phyloP scores from a whole-genome alignment of 1,139 yeast genomes.

The Barnettozyma hawaiiensis region DNA sequence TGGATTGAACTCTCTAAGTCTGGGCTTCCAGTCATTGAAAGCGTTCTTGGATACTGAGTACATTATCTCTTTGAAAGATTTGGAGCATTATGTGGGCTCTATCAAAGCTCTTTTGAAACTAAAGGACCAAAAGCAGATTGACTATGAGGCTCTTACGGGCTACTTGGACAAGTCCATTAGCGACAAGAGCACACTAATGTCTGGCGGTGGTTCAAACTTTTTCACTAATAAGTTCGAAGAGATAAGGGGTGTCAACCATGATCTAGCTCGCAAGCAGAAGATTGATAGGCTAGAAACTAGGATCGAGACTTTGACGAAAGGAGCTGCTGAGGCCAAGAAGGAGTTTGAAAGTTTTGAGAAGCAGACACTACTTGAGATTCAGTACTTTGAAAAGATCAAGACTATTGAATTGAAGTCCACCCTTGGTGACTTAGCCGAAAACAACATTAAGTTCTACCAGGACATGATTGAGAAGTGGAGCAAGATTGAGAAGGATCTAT shows the following conservation, averaged over 20 bases:
- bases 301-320: slow-evolving; percentile 51
- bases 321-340: slow-evolving; percentile 59
- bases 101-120: slow-evolving; percentile 71
- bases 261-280: slow-evolving; percentile 47
- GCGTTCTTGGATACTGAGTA: slow-evolving; percentile 76
- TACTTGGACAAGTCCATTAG: slow-evolving; percentile 64
- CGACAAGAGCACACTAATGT: slow-evolving; percentile 58
- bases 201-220: slow-evolving; percentile 49
- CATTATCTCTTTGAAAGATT: slow-evolving; percentile 74
- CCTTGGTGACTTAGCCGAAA: slow-evolving; percentile 64
- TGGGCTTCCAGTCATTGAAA: slow-evolving; percentile 42
- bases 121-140: slow-evolving; percentile 88
- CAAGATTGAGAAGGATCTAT: slow-evolving; percentile 44
- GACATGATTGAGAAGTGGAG: slow-evolving; percentile 72
- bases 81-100: slow-evolving; percentile 78
- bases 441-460: slow-evolving; percentile 70
- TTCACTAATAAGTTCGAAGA: slow-evolving; percentile 53
- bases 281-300: slow-evolving; percentile 47
- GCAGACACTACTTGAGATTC: slow-evolving; percentile 64
- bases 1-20: slow-evolving; percentile 45
- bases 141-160: slow-evolving; percentile 78
- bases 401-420: slow-evolving; percentile 70
- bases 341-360: slow-evolving; percentile 68
- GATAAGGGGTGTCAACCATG: slow-evolving; percentile 55
- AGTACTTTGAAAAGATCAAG: slow-evolving; percentile 77